Evolutionary conservation across 345 rosid species (phyloP), one percentile per base, ranked within the genome.

Genomic region (Lumnitzera littorea): DNA sequence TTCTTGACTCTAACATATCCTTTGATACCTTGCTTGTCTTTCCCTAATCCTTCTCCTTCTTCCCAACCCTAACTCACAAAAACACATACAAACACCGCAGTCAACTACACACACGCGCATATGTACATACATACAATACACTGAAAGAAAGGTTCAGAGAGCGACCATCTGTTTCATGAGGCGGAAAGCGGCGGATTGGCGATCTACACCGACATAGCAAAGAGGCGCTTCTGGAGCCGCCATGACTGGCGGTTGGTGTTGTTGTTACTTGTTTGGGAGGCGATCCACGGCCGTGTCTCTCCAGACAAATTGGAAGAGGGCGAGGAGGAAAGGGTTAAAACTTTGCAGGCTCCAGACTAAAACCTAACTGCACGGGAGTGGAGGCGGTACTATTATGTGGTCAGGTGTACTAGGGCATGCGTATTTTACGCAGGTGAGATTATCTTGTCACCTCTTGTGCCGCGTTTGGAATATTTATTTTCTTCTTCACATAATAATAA

Each of bases 31-130:
- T 94, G 99, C 77, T 88, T 94, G 62, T 94, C 97, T 73, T 90
- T 94, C 61, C 99, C 97, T 2, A 94, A 84, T 58, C 99, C 97
- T 79, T 94, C 96, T 73, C 99, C 96, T 83, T 94, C 99, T 72
- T 94, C 99, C 97, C 97, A 90, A 25, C 99, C 99, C 99, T 90
- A 58, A 13, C 62, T 68, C 53, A 58, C 65, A 61, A 24, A 17
- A 50, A 47, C 14, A 1, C 46, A 29, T 13, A 25, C 13, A 55
- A 1, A 4, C 59, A 5, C 14, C 25, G 50, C 29, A 13, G 12
- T 16, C 20, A 50, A 49, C 25, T 48, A 25, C 17, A 5, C 15
- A 13, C 11, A 12, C 20, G 13, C 2, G 57, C 51, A 14, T 24
- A 46, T 15, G 2, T 15, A 13, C 15, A n/a, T 47, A 15, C 24